A percentile compares a stretch with the other conserved stretches of the same genome.
These are phyloP conservation scores for Penicillium oxalicum DNA, from an alignment of 2,329 filamentous ascomycete genomes.

Conservation along the genomic window DNA sequence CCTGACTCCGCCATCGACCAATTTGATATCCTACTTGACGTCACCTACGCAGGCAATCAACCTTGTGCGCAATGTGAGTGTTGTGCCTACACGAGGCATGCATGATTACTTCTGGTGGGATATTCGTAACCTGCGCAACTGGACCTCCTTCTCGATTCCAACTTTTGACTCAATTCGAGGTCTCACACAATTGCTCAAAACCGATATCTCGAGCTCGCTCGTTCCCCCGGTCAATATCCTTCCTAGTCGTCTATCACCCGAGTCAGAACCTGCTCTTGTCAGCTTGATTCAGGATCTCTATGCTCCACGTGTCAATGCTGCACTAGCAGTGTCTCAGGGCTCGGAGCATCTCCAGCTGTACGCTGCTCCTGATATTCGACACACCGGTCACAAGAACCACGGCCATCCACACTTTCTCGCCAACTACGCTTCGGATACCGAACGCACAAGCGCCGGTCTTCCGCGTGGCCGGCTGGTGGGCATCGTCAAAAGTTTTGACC, in stretches of 20 bases:
- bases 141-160: constrained; percentile 70
- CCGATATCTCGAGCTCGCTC: constrained; percentile 51
- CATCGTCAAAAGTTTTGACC: constrained; percentile 84
- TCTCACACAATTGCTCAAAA: constrained; percentile 65
- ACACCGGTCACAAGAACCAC: constrained; percentile 34
- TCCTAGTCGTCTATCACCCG: constrained; percentile 58
- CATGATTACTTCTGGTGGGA: constrained; percentile 94
- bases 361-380: constrained; percentile 33
- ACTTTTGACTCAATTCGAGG: constrained; percentile 68
- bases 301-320: constrained; percentile 79
- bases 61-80: constrained; percentile 72
- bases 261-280: constrained; percentile 71
- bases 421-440: constrained; percentile 49
- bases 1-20: constrained; percentile 49
- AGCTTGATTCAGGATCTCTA: constrained; percentile 72
- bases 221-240: constrained; percentile 29
- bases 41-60: constrained; percentile 73
- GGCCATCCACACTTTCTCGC: constrained; percentile 49
- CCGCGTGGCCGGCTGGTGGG: constrained; percentile 64
- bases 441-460: constrained; percentile 44
- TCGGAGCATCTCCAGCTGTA: constrained; percentile 51
- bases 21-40: constrained; percentile 71
- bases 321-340: constrained; percentile 68
- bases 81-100: constrained; percentile 58
- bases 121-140: constrained; percentile 75